Evolutionary conservation across 2,329 filamentous ascomycete species (phyloP), one percentile per base, ranked within the genome.

Genomic region (Tolypocladium tundrense): DNA sequence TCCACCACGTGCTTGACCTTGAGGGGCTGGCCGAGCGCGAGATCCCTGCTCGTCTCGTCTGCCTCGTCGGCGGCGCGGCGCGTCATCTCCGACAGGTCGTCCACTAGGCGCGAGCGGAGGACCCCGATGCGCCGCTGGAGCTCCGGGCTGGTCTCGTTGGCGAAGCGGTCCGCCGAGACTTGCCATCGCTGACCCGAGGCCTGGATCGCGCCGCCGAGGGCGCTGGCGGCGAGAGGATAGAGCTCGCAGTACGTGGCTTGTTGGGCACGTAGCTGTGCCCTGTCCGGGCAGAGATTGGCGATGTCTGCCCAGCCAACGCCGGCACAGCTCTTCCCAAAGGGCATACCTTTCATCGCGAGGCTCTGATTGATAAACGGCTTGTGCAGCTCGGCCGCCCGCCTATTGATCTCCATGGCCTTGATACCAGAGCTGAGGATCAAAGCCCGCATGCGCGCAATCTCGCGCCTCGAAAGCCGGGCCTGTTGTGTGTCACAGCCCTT

Each of bases 351-450:
- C 19, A 52, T 53, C 27, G 60, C 54, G 10, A 64, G 56, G 51
- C 58, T 60, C 7, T 64, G 62, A 1, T 63, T 59, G 56, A 58
- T 56, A 35, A 73, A 71, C 0, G 77, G 69, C 21, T 72, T 68
- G 54, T 72, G 72, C 11, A 70, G 68, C 41, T 78, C 77, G 51
- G 86, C 73, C 4, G 88, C 85, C 53, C 87, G 83, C 4, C 85
- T 81, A 35, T 80, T 79, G 57, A 97, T 89, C 67, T 94, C 90
- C 66, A 86, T 86, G 0, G 93, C 92, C 73, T 95, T 96, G 67
- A 97, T 86, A n/a, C 91, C 92, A 0, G 91, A 90, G 61, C 87
- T 88, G 27, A 96, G 77, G 45, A 96, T 82, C 10, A 95, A 78
- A 0, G 90, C 83, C 58, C 85, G 82, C 2, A 92, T 80, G n/a